Evolutionary conservation across 1,284 basidiomycete species (phyloP), one percentile per base, ranked within the genome.

Genomic region (Ganoderma sp.): DNA sequence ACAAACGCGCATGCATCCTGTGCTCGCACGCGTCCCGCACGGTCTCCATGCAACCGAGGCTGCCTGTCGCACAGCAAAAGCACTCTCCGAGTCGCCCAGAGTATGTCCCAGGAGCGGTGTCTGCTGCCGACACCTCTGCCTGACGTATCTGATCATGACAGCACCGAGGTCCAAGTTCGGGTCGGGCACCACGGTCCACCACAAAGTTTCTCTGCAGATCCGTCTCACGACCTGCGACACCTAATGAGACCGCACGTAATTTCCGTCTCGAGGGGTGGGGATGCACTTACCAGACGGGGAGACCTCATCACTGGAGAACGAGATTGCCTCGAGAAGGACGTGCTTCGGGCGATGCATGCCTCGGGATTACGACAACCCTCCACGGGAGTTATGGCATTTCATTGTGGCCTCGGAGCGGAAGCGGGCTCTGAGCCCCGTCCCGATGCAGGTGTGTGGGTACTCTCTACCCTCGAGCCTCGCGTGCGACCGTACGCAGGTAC

Each of bases 241-340:
- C 34, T n/a, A 37, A 58, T 58, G 56, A 58, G 56, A 58, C 56
- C 37, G 37, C 56, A 17, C 10, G 9, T 3, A 17, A 34, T 19
- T 9, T n/a, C 19, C 10, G n/a, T 14, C 34, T 39, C 37, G 56
- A 58, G 19, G 34, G 17, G 34, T 58, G 56, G 32, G 17, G 32
- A 22, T 22, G 7, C 56, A 39, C 56, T 22, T 37, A 58, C 56
- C 56, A 9, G 10, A 58, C 10, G 10, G 2, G 19, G 56, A 39
- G 37, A 37, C 10, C 8, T n/a, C 17, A 39, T 22, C 56, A 15
- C n/a, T 19, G 7, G 34, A 39, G 37, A 22, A 34, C 14, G 56
- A 39, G n/a, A n/a, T 39, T 39, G 56, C 37, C 32, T 58, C 56
- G 34, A 34, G 56, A 58, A 58, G 56, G 34, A 39, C 9, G 56